Evolutionary conservation across 129 eudicot genomes (phyloP).

Genomic region (Flaveria robusta): DNA sequence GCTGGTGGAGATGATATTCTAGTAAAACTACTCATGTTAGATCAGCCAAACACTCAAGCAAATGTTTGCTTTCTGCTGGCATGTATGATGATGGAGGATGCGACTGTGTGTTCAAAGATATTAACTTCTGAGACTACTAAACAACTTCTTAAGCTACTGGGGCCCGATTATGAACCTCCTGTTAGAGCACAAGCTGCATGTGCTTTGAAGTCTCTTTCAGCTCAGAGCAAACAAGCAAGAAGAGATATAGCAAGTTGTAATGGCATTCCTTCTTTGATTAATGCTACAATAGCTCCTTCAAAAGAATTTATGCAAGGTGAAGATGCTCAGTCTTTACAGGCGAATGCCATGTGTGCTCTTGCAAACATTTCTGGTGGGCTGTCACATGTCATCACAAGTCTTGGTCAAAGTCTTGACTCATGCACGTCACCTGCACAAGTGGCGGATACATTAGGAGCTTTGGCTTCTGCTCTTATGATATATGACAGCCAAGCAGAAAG

Average conservation of each 20-base stretch:
- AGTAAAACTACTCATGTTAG: constrained; percentile 74
- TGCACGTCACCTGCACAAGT: constrained; percentile 90
- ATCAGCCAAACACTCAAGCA: constrained; percentile 77
- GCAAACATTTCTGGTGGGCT: constrained; percentile 99
- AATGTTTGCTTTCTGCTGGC: constrained; percentile 92
- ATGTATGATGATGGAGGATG: constrained; percentile 95
- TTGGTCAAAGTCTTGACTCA: constrained; percentile 97
- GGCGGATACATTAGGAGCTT: constrained; percentile 96
- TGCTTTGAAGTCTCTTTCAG: constrained; percentile 93
- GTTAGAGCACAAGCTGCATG: constrained; percentile 98
- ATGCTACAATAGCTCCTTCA: constrained; percentile 99
- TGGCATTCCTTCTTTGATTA: constrained; percentile 94
- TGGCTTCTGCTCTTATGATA: constrained; percentile 99
- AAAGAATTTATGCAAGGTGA: constrained; percentile 99
- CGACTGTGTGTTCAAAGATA: constrained; percentile 76
- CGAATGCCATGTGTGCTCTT: constrained; percentile 99
- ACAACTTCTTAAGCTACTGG: constrained; percentile 79
- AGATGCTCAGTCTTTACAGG: constrained; percentile 97
- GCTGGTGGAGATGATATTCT: constrained; percentile 90
- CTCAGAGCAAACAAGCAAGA: constrained; percentile 93
- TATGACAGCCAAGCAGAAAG: constrained; percentile 87
- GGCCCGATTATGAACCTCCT: constrained; percentile 86
- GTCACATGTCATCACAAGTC: constrained; percentile 92
- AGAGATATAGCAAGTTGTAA: constrained; percentile 69
- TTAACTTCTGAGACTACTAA: constrained; percentile 77